Conservation (phyloP, 2,329 filamentous ascomycete genomes). For the Alternaria rosae region DNA sequence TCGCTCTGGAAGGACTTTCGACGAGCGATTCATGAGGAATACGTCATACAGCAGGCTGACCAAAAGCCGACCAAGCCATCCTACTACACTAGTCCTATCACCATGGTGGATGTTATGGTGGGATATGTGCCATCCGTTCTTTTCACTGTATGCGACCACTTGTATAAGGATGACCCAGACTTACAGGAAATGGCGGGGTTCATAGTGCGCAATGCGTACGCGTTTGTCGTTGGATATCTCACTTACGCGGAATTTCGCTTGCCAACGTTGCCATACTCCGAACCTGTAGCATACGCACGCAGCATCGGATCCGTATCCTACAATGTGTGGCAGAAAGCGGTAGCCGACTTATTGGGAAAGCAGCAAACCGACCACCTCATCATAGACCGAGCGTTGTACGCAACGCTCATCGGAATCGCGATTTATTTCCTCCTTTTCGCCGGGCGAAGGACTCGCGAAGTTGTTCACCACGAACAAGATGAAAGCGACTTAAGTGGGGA, state of each 20-base stretch:
- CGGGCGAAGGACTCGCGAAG: background rate
- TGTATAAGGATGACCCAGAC: background rate
- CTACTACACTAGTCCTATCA: background rate
- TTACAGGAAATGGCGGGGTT: background rate
- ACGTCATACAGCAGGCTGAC: background rate
- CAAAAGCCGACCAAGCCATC: background rate
- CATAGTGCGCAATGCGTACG: background rate
- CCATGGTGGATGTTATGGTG: background rate
- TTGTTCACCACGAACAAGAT: background rate
- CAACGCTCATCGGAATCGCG: background rate
- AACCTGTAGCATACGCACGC: background rate
- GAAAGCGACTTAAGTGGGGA: background rate
- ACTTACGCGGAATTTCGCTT: background rate
- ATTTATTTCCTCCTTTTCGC: background rate
- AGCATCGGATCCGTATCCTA: background rate
- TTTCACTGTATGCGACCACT: background rate
- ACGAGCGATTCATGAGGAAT: background rate
- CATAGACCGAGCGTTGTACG: background rate
- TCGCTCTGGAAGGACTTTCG: too few species aligned
- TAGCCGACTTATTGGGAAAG: background rate
- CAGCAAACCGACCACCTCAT: background rate
- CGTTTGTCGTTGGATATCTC: background rate
- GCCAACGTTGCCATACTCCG: background rate
- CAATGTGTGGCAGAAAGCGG: background rate
- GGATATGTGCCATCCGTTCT: background rate